Evolutionary conservation across 768 basidiomycete genomes (phyloP), one percentile per base, ranked within the genome.

Genomic region (Lenzites betulinus): DNA sequence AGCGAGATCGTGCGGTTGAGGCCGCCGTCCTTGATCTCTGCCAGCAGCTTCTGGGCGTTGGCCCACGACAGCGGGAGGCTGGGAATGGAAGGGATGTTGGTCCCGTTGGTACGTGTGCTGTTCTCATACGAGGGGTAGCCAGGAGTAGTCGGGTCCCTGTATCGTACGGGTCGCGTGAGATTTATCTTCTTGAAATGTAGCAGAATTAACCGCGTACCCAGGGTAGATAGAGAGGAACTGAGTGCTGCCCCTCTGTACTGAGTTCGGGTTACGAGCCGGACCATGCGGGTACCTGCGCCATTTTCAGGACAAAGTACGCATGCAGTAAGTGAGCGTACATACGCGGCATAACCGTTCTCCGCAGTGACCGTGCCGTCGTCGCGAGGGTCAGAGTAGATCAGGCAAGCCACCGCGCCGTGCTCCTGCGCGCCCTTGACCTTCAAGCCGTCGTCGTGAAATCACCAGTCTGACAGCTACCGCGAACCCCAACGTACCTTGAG

Each of bases 51-150:
- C 52, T 83, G 71, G 0, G 93, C 95, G 69, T 95, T 96, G 47
- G 79, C 75, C 88, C 92, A 95, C 0, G 90, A 92, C 64, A 97
- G 84, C 1, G 96, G 96, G n/a, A 98, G 73, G 67, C 92, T 93
- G 1, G 92, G 92, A 61, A 94, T 93, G 18, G 69, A 72, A 2
- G 92, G 90, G 38, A 89, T 82, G 65, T 88, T 91, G 43, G 72
- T 75, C 23, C 77, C 83, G 20, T 83, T 81, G 13, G 73, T 76
- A 48, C 90, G 82, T 13, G 89, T 87, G 39, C 85, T 84, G 68
- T 94, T 86, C 70, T 86, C 82, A 72, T 98, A 98, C 1, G 95
- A 79, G 49, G 96, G 95, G 62, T 85, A 82, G 11, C 90, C 92
- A 6, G 95, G 95, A 3, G 96, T 98, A 0, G 90, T 87, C 2